Conservation (phyloP, 1,139 yeast genomes). For the Suhomyces bolitotheri region DNA sequence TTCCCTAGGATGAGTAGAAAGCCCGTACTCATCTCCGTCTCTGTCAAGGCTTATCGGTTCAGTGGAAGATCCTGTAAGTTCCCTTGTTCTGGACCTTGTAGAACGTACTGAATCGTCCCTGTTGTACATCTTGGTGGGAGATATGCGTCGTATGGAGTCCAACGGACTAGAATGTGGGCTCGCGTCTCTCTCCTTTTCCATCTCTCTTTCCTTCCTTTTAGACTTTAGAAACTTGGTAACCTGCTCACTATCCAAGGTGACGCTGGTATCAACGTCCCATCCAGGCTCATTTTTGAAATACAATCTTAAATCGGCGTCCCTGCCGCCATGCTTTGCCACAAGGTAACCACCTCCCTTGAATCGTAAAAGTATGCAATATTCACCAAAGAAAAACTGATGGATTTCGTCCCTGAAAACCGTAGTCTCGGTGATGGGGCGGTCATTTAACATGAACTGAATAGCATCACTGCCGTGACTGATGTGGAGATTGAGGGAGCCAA, state of each 20-base stretch:
- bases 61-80: constrained; percentile 1
- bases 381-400: constrained; percentile 13
- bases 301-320: constrained; percentile 12
- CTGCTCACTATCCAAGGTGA: constrained; percentile 8
- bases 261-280: constrained; percentile 11
- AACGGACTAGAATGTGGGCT: constrained; percentile 2
- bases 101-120: constrained; percentile 1
- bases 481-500: constrained; percentile 7
- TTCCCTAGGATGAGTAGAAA: constrained; percentile 10
- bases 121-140: constrained; percentile 7
- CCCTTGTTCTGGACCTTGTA: constrained; percentile 7
- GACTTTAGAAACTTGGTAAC: constrained; percentile 5
- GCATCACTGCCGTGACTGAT: constrained; percentile 7
- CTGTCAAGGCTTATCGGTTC: constrained; percentile 9
- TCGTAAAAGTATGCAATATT: constrained; percentile 12
- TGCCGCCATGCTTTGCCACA: constrained; percentile 12
- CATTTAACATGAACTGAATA: constrained; percentile 11
- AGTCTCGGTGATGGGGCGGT: constrained; percentile 9
- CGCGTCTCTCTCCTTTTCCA: background rate
- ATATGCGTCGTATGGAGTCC: constrained; percentile 5
- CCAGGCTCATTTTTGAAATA: constrained; percentile 10
- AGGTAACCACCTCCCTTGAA: constrained; percentile 13
- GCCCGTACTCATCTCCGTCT: constrained; percentile 5
- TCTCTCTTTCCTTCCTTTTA: constrained; percentile 3
- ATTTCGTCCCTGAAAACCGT: constrained; percentile 10